A percentile compares a stretch with the other conserved stretches of the same genome.
Conservation (phyloP, 176 grass and related monocot genomes). For the Ananas comosus region DNA sequence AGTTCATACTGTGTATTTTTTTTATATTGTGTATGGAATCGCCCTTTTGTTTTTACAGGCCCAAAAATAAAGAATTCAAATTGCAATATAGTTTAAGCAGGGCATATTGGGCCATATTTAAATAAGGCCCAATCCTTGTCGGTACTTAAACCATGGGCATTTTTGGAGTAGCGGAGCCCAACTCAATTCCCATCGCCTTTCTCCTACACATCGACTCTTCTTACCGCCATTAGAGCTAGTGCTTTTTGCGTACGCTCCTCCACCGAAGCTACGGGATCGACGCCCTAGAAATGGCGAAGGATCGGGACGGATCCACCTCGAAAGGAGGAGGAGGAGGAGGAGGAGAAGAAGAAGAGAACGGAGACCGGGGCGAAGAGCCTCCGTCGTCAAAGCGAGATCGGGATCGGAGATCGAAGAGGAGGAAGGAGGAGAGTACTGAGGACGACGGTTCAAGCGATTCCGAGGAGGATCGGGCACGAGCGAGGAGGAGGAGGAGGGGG, state of each 20-base stretch:
- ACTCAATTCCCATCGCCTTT: too few relatives aligned
- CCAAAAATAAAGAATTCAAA: too few relatives aligned
- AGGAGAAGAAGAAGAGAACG: neutral
- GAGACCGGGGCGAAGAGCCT: neutral
- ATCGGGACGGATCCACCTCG: constrained; percentile 8
- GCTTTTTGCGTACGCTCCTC: neutral
- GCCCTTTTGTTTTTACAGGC: too few relatives aligned
- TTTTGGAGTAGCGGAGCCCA: too few relatives aligned
- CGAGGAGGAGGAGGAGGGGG: constrained; percentile 46
- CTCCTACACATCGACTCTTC: too few relatives aligned
- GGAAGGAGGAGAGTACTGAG: constrained; percentile 14
- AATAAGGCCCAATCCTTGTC: too few relatives aligned
- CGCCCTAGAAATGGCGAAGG: constrained; percentile 20
- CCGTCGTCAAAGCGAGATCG: constrained; percentile 15
- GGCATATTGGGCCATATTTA: too few relatives aligned
- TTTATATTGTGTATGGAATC: too few relatives aligned
- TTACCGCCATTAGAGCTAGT: too few relatives aligned
- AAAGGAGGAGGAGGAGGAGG: neutral
- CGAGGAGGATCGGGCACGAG: constrained; percentile 34
- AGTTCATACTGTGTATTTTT: too few relatives aligned
- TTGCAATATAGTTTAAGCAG: too few relatives aligned
- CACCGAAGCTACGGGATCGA: neutral
- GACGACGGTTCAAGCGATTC: constrained; percentile 43
- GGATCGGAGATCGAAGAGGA: constrained; percentile 39
- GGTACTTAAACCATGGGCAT: too few relatives aligned